Evolutionary conservation across 202 grass and related monocot genomes (phyloP).

Genomic region (Cymbopogon flexuosus): DNA sequence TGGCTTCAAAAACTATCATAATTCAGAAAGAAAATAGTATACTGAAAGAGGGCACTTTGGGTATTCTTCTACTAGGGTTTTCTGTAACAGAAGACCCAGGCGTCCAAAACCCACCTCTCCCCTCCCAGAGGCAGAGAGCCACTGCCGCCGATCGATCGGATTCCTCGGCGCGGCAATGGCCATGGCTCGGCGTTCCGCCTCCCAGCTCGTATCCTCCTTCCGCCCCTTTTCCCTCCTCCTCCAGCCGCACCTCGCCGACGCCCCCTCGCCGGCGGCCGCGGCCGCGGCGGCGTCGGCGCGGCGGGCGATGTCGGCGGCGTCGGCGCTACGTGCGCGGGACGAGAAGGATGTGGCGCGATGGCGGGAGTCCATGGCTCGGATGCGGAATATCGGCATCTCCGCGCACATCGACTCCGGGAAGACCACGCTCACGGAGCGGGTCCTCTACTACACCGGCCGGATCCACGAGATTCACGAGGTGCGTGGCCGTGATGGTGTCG

Average conservation of each 20-base stretch:
- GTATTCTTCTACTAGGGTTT: too few relatives aligned
- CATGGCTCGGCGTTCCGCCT: constrained; percentile 60
- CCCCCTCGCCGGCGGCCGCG: constrained; percentile 22
- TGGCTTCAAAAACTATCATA: too few relatives aligned
- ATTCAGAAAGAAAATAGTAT: too few relatives aligned
- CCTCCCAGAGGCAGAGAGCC: too few relatives aligned
- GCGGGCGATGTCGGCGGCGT: constrained; percentile 55
- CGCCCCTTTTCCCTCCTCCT: constrained; percentile 51
- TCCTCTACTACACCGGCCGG: constrained; percentile 85
- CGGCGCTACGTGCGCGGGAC: constrained; percentile 57
- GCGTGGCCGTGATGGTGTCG: constrained; percentile 78
- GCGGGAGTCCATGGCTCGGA: constrained; percentile 75
- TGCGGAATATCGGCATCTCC: constrained; percentile 95
- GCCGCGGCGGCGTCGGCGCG: constrained; percentile 24
- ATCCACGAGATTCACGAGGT: constrained; percentile 99
- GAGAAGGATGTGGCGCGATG: constrained; percentile 71
- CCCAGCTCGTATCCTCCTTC: constrained; percentile 49
- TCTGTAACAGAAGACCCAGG: too few relatives aligned
- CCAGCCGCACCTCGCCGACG: constrained; percentile 34
- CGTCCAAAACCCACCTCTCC: too few relatives aligned
- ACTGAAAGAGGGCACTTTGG: too few relatives aligned
- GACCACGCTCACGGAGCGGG: constrained; percentile 87
- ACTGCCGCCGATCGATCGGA: too few relatives aligned
- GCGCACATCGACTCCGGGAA: constrained; percentile 99
- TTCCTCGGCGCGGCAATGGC: constrained; percentile 37